Evolutionary conservation across 306 rosid species (phyloP).

Genomic region (apple (Malus domestica)): ASM211411v1 NC_041798.1:36121001-36121500

Average conservation of each 20-base stretch:
- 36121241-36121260: conserved; percentile 50
- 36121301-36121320: conserved; percentile 58
- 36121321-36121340: conserved; percentile 82
- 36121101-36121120: conserved; percentile 60
- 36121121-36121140: conserved; percentile 66
- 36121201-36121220: conserved; percentile 47
- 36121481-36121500: conserved; percentile 47
- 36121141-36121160: conserved; percentile 51
- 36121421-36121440: conserved; percentile 49
- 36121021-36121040: conserved; percentile 56
- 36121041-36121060: conserved; percentile 54
- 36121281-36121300: conserved; percentile 75
- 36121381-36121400: conserved; percentile 48
- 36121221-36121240: conserved; percentile 55
- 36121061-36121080: conserved; percentile 44
- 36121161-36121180: conserved; percentile 50
- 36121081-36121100: conserved; percentile 49
- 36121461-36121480: conserved; percentile 61
- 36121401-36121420: conserved; percentile 46
- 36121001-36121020: conserved; percentile 60
- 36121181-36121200: conserved; percentile 43
- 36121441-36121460: conserved; percentile 51
- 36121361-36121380: conserved; percentile 47
- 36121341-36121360: conserved; percentile 73
- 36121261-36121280: conserved; percentile 42